These are phyloP conservation scores for Pyrenophora seminiperda DNA, from an alignment of 2,329 filamentous ascomycete genomes.

Conservation along the genomic window DNA sequence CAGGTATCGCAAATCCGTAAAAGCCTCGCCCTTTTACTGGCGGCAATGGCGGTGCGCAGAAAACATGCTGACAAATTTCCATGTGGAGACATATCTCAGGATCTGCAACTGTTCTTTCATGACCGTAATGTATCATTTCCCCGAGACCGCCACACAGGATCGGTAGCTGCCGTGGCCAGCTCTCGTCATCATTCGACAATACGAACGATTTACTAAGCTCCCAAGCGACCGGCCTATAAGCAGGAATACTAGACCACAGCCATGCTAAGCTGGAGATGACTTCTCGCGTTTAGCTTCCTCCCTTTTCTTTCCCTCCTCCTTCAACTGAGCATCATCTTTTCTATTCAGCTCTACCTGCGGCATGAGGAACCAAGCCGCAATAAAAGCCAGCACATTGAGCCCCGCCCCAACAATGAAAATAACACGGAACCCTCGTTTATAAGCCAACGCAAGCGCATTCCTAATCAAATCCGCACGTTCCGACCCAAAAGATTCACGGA, in stretches of 20 bases:
- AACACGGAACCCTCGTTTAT: conserved; percentile 23
- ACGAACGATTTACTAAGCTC: not conserved
- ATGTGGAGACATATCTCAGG: too few relatives aligned
- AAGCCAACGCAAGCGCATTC: conserved; percentile 16
- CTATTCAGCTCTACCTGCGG: conserved; percentile 25
- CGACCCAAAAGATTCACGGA: conserved; percentile 7
- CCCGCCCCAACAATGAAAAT: conserved; percentile 26
- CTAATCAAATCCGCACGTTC: conserved; percentile 14
- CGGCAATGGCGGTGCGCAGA: too few relatives aligned
- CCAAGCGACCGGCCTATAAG: not conserved
- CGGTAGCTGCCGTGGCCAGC: too few relatives aligned
- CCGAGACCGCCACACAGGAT: too few relatives aligned
- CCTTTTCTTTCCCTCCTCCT: conserved; percentile 24
- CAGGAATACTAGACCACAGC: too few relatives aligned
- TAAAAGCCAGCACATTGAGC: conserved; percentile 22
- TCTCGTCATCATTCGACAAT: too few relatives aligned
- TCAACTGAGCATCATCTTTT: conserved; percentile 24
- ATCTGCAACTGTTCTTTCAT: too few relatives aligned
- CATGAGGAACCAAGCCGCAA: conserved; percentile 26
- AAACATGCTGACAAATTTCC: too few relatives aligned
- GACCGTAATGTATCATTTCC: too few relatives aligned
- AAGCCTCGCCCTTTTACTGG: too few relatives aligned
- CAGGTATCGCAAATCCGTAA: too few relatives aligned
- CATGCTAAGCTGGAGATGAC: not conserved
- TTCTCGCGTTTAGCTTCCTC: conserved; percentile 13